Base-by-base conservation (phyloP, 306 rosid species). In the Dryas drummondii region DNA sequence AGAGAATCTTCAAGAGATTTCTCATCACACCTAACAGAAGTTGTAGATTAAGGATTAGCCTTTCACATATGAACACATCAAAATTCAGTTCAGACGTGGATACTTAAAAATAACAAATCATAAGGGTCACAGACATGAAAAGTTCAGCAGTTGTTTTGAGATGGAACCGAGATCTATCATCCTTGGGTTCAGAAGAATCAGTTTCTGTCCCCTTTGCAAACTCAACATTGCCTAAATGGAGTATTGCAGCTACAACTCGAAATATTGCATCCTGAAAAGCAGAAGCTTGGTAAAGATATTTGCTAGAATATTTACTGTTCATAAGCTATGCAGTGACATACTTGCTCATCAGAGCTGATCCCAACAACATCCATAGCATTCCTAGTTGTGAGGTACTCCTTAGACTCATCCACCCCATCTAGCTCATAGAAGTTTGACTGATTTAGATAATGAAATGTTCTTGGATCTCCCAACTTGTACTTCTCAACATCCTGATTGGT, bases 351-450 rank as follows among this genome's bases (percentile, higher is more conserved):
- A 73, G 83, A 75, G 75, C 76, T 88, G 50, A 94, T 94, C 68
- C 99, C 97, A 78, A 94, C 97, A 75, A 92, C 90, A 67, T 87
- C 93, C 99, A 94, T 94, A 48, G 99, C 99, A 68, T 88, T 90
- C 80, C 90, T 94, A 67, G 99, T 94, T 5, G 76, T 79, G 66
- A 87, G 76, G 72, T 92, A 94, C 87, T 94, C 97, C 84, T 90
- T 79, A 45, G 96, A 85, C 70, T 94, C 97, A 69, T 94, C 97
- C 84, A 94, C 14, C 37, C 90, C 91, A 60, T 87, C 89, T 83
- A 89, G 81, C 71, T 85, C 84, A 58, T 69, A 87, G 86, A 84
- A 89, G 72, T 89, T 90, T 14, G 99, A 88, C 81, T 94, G 99
- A 80, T 94, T 94, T 47, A 94, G 80, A 83, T 94, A 94, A 83